phyloP scores from a whole-genome alignment of 1,284 basidiomycete genomes.

The Cryptococcus sp. region DNA sequence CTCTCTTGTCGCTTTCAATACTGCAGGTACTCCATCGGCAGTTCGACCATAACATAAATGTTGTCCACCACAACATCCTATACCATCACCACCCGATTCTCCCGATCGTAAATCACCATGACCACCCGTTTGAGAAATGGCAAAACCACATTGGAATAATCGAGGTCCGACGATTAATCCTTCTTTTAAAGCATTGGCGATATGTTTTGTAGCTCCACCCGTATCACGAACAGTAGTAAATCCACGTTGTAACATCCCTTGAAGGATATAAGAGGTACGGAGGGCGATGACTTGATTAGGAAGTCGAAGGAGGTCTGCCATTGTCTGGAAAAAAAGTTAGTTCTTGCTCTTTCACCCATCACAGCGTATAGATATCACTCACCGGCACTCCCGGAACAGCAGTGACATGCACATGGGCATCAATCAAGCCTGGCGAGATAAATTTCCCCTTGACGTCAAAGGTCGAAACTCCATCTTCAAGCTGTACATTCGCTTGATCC shows the following conservation, averaged over 20 bases:
- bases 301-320: constrained; percentile 45
- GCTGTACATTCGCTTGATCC: constrained; percentile 3
- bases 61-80: constrained; percentile 51
- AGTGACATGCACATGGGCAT: constrained; percentile 52
- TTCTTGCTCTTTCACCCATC: background rate
- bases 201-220: constrained; percentile 51
- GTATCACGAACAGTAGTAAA: constrained; percentile 55
- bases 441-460: constrained; percentile 47
- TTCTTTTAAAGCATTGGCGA: constrained; percentile 50
- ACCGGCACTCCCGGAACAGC: constrained; percentile 40
- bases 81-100: constrained; percentile 20
- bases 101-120: constrained; percentile 43
- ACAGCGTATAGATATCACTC: constrained; percentile 15
- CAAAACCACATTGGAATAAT: constrained; percentile 52
- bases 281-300: constrained; percentile 46
- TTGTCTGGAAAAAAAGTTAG: constrained; percentile 33
- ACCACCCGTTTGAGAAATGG: constrained; percentile 53
- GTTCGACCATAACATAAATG: constrained; percentile 27
- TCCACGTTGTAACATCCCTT: constrained; percentile 52
- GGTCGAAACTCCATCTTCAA: constrained; percentile 8
- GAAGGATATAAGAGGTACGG: constrained; percentile 43
- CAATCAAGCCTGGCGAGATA: constrained; percentile 47
- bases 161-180: constrained; percentile 51
- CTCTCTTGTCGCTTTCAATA: constrained; percentile 50
- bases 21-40: constrained; percentile 44